A percentile compares a stretch with the other conserved stretches of the same genome.
phyloP scores from a whole-genome alignment of 140 eudicot genomes.

The Anethum foeniculum region DNA sequence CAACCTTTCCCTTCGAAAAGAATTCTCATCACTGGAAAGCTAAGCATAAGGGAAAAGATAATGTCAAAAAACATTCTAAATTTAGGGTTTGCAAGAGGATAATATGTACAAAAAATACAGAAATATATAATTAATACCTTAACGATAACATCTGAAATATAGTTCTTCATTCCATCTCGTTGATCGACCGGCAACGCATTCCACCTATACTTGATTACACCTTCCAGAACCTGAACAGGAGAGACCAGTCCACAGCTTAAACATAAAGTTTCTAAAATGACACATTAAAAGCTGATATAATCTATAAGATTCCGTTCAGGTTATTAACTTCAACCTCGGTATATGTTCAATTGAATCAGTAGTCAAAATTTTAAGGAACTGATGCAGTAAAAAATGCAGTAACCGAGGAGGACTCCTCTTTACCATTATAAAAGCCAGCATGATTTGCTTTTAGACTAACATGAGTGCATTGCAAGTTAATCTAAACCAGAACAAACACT shows the following conservation, averaged over 20 bases:
- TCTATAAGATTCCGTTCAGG: background rate
- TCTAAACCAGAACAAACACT: background rate
- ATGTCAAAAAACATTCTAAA: background rate
- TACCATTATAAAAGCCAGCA: background rate
- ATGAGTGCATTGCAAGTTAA: background rate
- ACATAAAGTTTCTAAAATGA: background rate
- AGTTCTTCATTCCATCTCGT: constrained; percentile 97
- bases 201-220: constrained; percentile 98
- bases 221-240: constrained; percentile 71
- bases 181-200: constrained; percentile 93
- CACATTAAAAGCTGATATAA: background rate
- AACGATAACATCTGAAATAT: constrained; percentile 89
- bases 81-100: background rate
- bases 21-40: constrained; percentile 88
- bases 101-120: background rate
- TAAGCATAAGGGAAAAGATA: constrained; percentile 15
- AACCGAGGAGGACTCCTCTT: background rate
- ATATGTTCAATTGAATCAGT: background rate
- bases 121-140: constrained; percentile 39
- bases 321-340: background rate
- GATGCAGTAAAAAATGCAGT: background rate
- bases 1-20: constrained; percentile 87
- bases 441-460: background rate
- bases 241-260: constrained; percentile 12
- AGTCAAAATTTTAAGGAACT: background rate